phyloP scores from a whole-genome alignment of 768 basidiomycete genomes.

The Mrakia blollopis region DNA sequence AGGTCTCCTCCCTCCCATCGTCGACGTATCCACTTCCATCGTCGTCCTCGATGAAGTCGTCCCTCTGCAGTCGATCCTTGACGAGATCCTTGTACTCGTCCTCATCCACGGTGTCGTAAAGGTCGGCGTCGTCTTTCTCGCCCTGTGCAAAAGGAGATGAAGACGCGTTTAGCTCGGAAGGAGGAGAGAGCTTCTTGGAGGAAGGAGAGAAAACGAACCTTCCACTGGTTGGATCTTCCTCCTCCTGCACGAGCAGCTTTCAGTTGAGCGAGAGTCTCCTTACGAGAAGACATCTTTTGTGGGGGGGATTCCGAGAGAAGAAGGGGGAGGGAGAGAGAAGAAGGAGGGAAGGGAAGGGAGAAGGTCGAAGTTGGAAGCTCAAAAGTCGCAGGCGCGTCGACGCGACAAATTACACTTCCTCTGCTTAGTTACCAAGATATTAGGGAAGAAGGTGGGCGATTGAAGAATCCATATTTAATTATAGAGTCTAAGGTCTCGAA shows the following conservation, averaged over 20 bases:
- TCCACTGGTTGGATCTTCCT: conserved; percentile 43
- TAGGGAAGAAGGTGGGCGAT: no score
- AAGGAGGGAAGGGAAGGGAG: background rate
- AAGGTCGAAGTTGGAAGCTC: background rate
- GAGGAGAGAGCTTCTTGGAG: background rate
- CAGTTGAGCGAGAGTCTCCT: conserved; percentile 42
- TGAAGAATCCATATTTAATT: no score
- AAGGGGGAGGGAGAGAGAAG: background rate
- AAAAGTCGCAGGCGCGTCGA: background rate
- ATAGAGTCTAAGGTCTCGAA: no score
- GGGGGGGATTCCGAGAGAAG: background rate
- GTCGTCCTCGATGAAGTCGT: conserved; percentile 96
- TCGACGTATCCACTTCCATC: conserved; percentile 86
- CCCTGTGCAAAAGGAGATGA: background rate
- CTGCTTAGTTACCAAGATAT: no score
- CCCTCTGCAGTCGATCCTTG: conserved; percentile 67
- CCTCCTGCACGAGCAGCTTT: conserved; percentile 44
- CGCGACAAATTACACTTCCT: background rate
- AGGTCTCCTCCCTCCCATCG: conserved; percentile 90
- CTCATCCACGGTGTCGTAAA: conserved; percentile 88
- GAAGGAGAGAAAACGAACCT: conserved; percentile 38
- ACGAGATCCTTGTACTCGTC: conserved; percentile 85
- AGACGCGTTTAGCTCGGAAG: conserved; percentile 5
- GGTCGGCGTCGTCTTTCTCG: conserved; percentile 42
- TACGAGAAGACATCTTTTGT: conserved; percentile 10